Percentiles rank a stretch among this genome's conserved stretches.
Evolutionary conservation across 176 grass and related monocot genomes (phyloP).

Genomic region (Oryza meridionalis): DNA sequence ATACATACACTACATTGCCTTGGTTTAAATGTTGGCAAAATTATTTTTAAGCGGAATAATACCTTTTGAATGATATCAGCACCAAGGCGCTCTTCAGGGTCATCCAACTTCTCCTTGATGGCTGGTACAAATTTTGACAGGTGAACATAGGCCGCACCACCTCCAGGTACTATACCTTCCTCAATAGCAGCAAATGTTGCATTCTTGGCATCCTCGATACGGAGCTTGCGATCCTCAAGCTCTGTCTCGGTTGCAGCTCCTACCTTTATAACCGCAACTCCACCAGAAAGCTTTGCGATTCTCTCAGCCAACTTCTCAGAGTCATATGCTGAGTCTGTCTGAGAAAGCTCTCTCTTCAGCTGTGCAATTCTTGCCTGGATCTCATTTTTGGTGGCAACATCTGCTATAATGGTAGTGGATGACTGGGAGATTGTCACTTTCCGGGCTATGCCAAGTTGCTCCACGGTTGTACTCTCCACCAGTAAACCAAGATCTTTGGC

Average conservation of each 20-base stretch:
- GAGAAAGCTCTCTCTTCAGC: slow-evolving; percentile 83
- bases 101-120: slow-evolving; percentile 87
- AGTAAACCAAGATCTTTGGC: slow-evolving; percentile 85
- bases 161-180: slow-evolving; percentile 95
- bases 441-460: slow-evolving; percentile 77
- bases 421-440: slow-evolving; percentile 73
- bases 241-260: slow-evolving; percentile 89
- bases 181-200: slow-evolving; percentile 94
- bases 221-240: slow-evolving; percentile 90
- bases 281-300: slow-evolving; percentile 90
- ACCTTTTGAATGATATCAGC: slow-evolving; percentile 96
- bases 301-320: slow-evolving; percentile 93
- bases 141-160: slow-evolving; percentile 82
- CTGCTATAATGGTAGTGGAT: slow-evolving; percentile 86
- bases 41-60: background rate
- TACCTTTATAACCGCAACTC: slow-evolving; percentile 93
- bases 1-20: background rate
- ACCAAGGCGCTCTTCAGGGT: slow-evolving; percentile 83
- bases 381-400: slow-evolving; percentile 81
- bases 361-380: slow-evolving; percentile 86
- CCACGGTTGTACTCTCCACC: slow-evolving; percentile 75
- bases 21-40: background rate
- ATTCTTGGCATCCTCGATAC: slow-evolving; percentile 92
- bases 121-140: slow-evolving; percentile 71
- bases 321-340: slow-evolving; percentile 85